A percentile compares a stretch with the other conserved stretches of the same genome.
Conservation (phyloP, 768 basidiomycete genomes). For the Lanmaoa pseudosensibilis region DNA sequence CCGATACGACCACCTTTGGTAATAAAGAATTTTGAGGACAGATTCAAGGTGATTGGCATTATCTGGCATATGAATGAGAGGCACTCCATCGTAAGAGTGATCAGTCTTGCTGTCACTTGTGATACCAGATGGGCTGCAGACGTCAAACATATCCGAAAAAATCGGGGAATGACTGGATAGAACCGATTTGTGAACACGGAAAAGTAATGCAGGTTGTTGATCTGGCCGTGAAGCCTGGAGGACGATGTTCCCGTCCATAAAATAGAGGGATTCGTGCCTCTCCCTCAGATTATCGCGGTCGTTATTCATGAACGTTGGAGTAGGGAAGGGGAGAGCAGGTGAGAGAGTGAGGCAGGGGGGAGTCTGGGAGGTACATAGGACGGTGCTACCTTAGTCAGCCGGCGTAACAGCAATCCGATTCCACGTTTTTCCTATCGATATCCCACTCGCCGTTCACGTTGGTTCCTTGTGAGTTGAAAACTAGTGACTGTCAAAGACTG, state of each 20-base stretch:
- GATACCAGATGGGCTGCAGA: background rate
- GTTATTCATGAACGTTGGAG: constrained; percentile 39
- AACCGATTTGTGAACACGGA: constrained; percentile 16
- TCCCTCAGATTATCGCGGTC: constrained; percentile 15
- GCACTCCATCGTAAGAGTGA: constrained; percentile 1
- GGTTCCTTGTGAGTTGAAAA: too few species aligned
- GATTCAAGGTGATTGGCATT: constrained; percentile 8
- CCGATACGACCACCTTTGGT: constrained; percentile 3
- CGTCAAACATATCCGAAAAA: constrained; percentile 9
- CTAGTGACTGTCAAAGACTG: too few species aligned
- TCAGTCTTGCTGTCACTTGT: background rate
- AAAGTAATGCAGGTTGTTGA: background rate
- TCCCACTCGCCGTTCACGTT: too few species aligned
- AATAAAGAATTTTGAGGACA: constrained; percentile 11
- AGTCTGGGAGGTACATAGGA: too few species aligned
- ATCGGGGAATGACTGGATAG: constrained; percentile 9
- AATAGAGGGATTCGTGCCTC: constrained; percentile 10
- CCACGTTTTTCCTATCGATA: too few species aligned
- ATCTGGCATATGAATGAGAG: constrained; percentile 8
- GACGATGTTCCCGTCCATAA: constrained; percentile 7
- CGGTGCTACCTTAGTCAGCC: too few species aligned
- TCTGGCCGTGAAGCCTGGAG: constrained; percentile 1
- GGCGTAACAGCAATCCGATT: too few species aligned
- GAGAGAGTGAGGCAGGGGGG: too few species aligned
- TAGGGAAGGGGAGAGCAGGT: background rate